A percentile compares a stretch with the other conserved stretches of the same genome.
Evolutionary conservation across 768 basidiomycete species (phyloP).

Genomic region (Rhizopogon vinicolor): DNA sequence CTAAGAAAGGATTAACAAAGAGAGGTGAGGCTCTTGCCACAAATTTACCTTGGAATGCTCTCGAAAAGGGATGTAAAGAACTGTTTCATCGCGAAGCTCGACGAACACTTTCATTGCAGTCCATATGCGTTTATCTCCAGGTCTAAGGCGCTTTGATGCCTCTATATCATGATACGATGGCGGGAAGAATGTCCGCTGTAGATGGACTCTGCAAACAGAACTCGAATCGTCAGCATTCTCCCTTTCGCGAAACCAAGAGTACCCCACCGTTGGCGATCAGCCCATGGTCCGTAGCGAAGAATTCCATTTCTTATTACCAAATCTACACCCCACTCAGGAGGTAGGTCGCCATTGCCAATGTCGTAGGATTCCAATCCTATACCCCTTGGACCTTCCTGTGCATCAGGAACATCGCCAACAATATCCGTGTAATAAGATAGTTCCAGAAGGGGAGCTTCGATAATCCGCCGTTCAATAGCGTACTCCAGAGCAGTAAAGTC

Average conservation of each 20-base stretch:
- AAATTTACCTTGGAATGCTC: constrained; percentile 79
- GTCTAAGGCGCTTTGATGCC: constrained; percentile 52
- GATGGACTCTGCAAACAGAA: constrained; percentile 45
- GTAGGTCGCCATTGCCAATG: constrained; percentile 80
- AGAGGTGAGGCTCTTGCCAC: not conserved
- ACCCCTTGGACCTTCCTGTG: constrained; percentile 23
- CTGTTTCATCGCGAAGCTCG: constrained; percentile 74
- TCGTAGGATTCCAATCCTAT: constrained; percentile 48
- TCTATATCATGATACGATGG: constrained; percentile 63
- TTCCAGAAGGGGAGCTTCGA: constrained; percentile 76
- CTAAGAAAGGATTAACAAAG: constrained; percentile 28
- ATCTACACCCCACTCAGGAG: constrained; percentile 94
- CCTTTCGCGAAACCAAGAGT: not conserved
- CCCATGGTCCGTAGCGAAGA: constrained; percentile 92
- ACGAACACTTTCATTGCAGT: constrained; percentile 77
- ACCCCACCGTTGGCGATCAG: constrained; percentile 80
- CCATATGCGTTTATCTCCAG: constrained; percentile 82
- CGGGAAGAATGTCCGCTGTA: constrained; percentile 85
- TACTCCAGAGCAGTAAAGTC: constrained; percentile 71
- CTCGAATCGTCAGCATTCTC: not conserved
- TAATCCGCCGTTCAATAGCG: constrained; percentile 77
- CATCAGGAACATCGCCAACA: constrained; percentile 65
- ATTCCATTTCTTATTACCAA: constrained; percentile 71
- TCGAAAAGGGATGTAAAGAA: constrained; percentile 82
- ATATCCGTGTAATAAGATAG: constrained; percentile 85